phyloP scores from a whole-genome alignment of 805 yeast genomes.

The Metschnikowia hibisci region DNA sequence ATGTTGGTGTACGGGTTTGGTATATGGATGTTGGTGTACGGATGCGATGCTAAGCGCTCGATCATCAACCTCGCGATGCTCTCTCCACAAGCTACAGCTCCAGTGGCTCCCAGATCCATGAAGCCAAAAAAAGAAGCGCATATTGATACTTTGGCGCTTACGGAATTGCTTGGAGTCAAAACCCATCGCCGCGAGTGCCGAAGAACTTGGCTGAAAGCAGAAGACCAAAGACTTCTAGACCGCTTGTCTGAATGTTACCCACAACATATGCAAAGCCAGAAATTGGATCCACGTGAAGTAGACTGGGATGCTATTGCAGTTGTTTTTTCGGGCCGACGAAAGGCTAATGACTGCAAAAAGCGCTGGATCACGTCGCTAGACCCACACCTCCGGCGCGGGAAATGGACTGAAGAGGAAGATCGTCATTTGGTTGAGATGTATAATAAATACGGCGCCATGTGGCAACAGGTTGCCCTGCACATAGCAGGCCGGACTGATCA shows the following conservation, averaged over 20 bases:
- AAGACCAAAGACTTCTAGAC: conserved; percentile 52
- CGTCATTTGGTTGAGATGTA: conserved; percentile 58
- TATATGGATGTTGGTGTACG: not conserved
- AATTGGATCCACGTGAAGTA: conserved; percentile 38
- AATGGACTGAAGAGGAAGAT: conserved; percentile 85
- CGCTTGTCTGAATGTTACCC: conserved; percentile 38
- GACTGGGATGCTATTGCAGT: conserved; percentile 62
- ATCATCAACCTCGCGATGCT: not conserved
- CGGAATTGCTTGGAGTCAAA: conserved; percentile 71
- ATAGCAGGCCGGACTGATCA: conserved; percentile 88
- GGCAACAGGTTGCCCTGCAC: conserved; percentile 78
- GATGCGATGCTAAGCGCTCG: too few species aligned
- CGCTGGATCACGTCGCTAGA: conserved; percentile 85
- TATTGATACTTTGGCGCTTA: conserved; percentile 53
- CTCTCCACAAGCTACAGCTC: not conserved
- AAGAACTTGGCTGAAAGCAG: conserved; percentile 72
- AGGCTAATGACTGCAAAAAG: conserved; percentile 79
- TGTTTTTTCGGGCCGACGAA: conserved; percentile 44
- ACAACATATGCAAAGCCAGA: conserved; percentile 15
- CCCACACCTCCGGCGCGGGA: conserved; percentile 77
- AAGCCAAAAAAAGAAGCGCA: conserved; percentile 9
- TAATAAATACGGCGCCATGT: conserved; percentile 66
- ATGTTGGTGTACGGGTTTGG: not conserved
- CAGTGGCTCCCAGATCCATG: not conserved
- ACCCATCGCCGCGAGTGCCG: conserved; percentile 62